Evolutionary conservation across 2,329 filamentous ascomycete species (phyloP), one percentile per base, ranked within the genome.

Genomic region (Corynespora cassiicola): DNA sequence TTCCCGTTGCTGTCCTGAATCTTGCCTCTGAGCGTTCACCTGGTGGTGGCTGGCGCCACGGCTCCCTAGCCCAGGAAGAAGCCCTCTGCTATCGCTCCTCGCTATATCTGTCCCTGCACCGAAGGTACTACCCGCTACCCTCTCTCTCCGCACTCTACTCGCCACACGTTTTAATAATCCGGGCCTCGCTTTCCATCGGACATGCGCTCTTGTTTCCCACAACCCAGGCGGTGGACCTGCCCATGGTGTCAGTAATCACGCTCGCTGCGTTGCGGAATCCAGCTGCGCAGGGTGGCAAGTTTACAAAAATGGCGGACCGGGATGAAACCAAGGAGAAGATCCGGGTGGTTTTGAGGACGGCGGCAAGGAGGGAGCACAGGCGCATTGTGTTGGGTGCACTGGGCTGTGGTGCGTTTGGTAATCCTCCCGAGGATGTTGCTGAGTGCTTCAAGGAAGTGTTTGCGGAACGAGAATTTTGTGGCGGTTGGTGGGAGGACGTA

Each of bases 51-150:
- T 88, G 83, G 76, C 58, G 76, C 4, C 74, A 74, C 23, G 85
- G 85, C 22, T 73, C 81, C 37, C 65, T 79, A 19, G 84, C 85
- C 0, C 85, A 88, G 62, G 85, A 88, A 66, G 85, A 88, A 69
- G 77, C 79, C 3, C 73, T 88, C 6, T 88, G 83, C 66, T 84
- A 82, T 58, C 78, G 84, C 27, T 81, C 76, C 39, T 75, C 79
- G 1, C 74, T 84, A 6, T 75, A 65, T 18, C 55, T 74, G 19
- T 76, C 75, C 14, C 67, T 82, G 1, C 66, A 73, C 40, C 49
- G 56, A 15, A 38, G 45, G 2, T 77, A 76, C 54, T 86, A 86
- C 56, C 81, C 81, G 0, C 70, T 81, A 42, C 66, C 67, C 16
- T 63, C 72, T 10, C 65, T 72, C 5, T 74, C 74, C 37, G 78